Evolutionary conservation across 108 stramenopile species (phyloP).

Genomic region (Nannochloropsis oceanica): DNA sequence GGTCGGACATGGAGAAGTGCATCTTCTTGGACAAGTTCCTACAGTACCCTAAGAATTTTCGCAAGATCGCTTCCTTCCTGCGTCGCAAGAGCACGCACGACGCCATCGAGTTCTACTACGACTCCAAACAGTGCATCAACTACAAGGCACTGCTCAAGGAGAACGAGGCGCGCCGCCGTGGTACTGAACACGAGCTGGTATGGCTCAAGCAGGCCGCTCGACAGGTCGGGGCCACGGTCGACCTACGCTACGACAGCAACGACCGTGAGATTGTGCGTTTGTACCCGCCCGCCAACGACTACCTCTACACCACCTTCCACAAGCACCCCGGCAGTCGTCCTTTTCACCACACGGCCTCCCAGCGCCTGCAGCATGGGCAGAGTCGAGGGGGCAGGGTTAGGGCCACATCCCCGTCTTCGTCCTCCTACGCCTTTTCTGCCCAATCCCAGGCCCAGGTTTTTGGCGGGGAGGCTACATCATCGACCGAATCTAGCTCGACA

Average conservation of each 20-base stretch:
- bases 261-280: background rate
- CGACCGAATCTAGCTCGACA: too few species aligned
- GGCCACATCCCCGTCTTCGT: background rate
- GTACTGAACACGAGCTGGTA: background rate
- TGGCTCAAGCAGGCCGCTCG: background rate
- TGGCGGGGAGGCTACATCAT: background rate
- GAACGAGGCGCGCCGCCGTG: background rate
- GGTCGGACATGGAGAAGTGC: constrained; percentile 96
- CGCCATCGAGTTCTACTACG: constrained; percentile 80
- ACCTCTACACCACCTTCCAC: background rate
- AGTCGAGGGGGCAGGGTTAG: too few species aligned
- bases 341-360: background rate
- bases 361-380: too few species aligned
- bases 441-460: background rate
- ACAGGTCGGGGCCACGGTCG: background rate
- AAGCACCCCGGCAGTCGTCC: background rate
- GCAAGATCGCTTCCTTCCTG: constrained; percentile 75
- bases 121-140: constrained; percentile 44
- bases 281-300: background rate
- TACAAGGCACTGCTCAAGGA: constrained; percentile 32
- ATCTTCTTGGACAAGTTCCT: constrained; percentile 90
- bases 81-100: constrained; percentile 70
- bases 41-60: constrained; percentile 91
- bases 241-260: background rate
- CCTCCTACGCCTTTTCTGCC: background rate